A percentile compares a stretch with the other conserved stretches of the same genome.
phyloP scores from a whole-genome alignment of 345 rosid genomes.

The Noccaea bulbosa region DNA sequence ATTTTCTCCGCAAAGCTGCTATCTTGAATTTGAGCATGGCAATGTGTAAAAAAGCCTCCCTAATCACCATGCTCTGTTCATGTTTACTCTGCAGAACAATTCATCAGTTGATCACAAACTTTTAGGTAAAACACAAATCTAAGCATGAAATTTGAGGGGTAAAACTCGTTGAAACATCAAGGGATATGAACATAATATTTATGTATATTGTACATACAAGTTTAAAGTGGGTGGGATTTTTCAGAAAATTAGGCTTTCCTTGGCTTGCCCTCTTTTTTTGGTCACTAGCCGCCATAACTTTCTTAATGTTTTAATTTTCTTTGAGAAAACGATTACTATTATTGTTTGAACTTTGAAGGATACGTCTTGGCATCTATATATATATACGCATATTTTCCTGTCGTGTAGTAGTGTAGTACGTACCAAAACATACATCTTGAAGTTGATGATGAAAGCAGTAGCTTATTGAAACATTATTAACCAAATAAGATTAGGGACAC shows the following conservation, averaged over 20 bases:
- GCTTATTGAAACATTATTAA: constrained; percentile 2
- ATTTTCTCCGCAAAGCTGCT: constrained; percentile 56
- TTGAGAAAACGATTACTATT: constrained; percentile 11
- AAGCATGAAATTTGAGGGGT: neutral
- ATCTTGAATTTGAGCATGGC: constrained; percentile 62
- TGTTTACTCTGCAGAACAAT: constrained; percentile 29
- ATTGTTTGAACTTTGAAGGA: constrained; percentile 19
- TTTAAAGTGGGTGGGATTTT: constrained; percentile 53
- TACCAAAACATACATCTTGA: constrained; percentile 22
- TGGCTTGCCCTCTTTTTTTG: constrained; percentile 51
- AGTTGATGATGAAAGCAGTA: constrained; percentile 4
- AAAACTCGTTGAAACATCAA: no score
- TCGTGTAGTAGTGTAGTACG: constrained; percentile 34
- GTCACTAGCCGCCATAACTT: constrained; percentile 53
- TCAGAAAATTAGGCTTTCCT: constrained; percentile 56
- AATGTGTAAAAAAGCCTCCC: constrained; percentile 56
- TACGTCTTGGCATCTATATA: constrained; percentile 29
- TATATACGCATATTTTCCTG: constrained; percentile 28
- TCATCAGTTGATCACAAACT: neutral
- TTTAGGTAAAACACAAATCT: neutral
- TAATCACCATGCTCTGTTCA: constrained; percentile 52
- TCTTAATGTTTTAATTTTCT: constrained; percentile 24
- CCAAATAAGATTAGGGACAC: neutral
- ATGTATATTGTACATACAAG: constrained; percentile 45
- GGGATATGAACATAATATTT: neutral